phyloP scores from a whole-genome alignment of 169 alveolate genomes.

The Plasmodium sp. region DNA sequence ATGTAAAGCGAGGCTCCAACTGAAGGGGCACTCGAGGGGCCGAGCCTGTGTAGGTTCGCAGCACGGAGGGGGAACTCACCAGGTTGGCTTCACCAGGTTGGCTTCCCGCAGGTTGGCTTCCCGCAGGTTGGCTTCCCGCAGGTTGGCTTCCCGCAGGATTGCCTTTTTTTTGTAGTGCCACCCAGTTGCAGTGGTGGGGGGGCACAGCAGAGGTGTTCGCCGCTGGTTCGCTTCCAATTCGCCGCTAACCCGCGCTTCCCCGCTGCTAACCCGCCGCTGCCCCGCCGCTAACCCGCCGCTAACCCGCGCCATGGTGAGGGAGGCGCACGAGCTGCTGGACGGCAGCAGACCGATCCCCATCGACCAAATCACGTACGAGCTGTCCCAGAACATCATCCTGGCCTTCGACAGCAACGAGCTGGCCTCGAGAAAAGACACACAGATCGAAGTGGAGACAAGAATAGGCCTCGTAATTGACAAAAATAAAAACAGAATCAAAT shows the following conservation, averaged over 20 bases:
- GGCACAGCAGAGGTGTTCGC: neutral
- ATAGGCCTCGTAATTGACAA: conserved; percentile 54
- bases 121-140: too few species aligned
- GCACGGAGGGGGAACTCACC: neutral
- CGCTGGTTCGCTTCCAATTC: too few species aligned
- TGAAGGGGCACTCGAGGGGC: neutral
- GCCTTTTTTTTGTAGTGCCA: neutral
- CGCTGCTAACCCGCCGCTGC: too few species aligned
- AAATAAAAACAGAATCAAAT: conserved; percentile 45
- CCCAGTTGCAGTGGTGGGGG: neutral
- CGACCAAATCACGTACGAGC: conserved; percentile 59
- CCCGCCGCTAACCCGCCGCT: neutral
- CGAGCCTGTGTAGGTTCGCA: neutral
- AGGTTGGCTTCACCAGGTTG: neutral
- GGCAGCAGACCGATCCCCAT: conserved; percentile 75
- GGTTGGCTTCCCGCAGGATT: neutral
- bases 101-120: neutral
- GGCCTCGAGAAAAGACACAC: neutral
- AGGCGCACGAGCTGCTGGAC: conserved; percentile 73
- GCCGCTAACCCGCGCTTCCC: too few species aligned
- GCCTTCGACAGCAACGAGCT: conserved; percentile 66
- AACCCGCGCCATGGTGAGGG: conserved; percentile 45
- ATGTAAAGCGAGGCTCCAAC: neutral
- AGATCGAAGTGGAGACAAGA: conserved; percentile 69
- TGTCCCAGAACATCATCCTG: conserved; percentile 55